A percentile compares a stretch with the other conserved stretches of the same genome.
Conservation (phyloP, 2,329 filamentous ascomycete species). For the Colletotrichum cuscutae region DNA sequence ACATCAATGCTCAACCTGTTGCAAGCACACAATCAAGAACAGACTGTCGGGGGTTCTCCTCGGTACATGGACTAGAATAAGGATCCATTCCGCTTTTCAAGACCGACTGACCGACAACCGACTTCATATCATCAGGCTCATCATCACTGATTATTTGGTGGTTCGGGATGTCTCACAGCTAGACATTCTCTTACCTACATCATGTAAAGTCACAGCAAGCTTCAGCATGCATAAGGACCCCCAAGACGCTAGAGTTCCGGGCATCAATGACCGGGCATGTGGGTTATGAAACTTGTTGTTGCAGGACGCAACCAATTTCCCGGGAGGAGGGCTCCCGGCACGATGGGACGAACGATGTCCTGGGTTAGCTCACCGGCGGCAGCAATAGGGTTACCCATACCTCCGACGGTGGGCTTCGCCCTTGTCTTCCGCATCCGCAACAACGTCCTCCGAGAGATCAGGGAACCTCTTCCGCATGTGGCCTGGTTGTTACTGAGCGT, state of each 20-base stretch:
- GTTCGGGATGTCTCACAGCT: not conserved
- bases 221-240: conserved; percentile 2
- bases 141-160: not conserved
- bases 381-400: conserved; percentile 24
- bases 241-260: not conserved
- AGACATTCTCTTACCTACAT: not conserved
- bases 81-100: not conserved
- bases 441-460: not conserved
- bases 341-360: conserved; percentile 27
- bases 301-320: conserved; percentile 28
- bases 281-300: conserved; percentile 1
- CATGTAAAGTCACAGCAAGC: not conserved
- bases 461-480: not conserved
- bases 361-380: not conserved
- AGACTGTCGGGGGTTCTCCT: not conserved
- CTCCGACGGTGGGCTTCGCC: not conserved
- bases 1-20: not conserved
- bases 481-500: not conserved
- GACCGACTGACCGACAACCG: not conserved
- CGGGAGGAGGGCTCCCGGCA: conserved; percentile 16
- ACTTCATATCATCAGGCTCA: not conserved
- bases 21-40: not conserved
- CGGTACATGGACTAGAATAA: not conserved
- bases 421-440: conserved; percentile 21
- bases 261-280: conserved; percentile 1